Percentiles rank a stretch among this genome's conserved stretches.
phyloP scores from a whole-genome alignment of 257 asterid genomes.

The Solanum bukasovii region DNA sequence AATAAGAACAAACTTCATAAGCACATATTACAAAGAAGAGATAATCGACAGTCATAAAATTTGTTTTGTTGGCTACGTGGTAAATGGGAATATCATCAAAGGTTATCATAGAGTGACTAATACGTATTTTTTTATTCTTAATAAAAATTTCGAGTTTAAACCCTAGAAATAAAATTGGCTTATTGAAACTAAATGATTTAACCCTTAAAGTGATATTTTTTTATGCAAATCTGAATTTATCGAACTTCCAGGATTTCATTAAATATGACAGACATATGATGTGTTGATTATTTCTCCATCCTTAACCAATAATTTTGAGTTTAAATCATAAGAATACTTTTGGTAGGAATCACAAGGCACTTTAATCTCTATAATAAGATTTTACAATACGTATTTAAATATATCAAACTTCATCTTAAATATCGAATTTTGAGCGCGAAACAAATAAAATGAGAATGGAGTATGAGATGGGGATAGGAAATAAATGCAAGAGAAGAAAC shows the following conservation, averaged over 20 bases:
- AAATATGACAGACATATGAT: accelerated
- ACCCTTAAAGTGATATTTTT: too few relatives aligned
- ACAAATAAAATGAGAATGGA: not conserved
- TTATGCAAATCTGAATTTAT: not conserved
- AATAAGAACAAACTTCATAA: not conserved
- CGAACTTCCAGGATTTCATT: accelerated
- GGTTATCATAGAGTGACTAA: not conserved
- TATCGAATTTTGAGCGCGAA: accelerated
- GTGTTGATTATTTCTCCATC: not conserved
- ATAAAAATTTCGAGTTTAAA: too few relatives aligned
- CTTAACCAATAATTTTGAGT: not conserved
- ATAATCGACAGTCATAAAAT: not conserved
- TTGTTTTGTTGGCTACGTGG: not conserved
- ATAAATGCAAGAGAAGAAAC: not conserved
- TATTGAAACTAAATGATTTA: too few relatives aligned
- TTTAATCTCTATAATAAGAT: not conserved
- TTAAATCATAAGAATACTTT: not conserved
- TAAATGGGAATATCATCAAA: not conserved
- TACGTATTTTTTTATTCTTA: not conserved
- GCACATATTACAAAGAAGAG: not conserved
- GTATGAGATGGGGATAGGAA: not conserved
- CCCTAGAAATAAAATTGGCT: accelerated
- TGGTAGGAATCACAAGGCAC: not conserved
- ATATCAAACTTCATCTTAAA: accelerated
- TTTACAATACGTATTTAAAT: not conserved